Evolutionary conservation across 2,329 filamentous ascomycete genomes (phyloP).

Genomic region (Pseudogymnoascus sp.): DNA sequence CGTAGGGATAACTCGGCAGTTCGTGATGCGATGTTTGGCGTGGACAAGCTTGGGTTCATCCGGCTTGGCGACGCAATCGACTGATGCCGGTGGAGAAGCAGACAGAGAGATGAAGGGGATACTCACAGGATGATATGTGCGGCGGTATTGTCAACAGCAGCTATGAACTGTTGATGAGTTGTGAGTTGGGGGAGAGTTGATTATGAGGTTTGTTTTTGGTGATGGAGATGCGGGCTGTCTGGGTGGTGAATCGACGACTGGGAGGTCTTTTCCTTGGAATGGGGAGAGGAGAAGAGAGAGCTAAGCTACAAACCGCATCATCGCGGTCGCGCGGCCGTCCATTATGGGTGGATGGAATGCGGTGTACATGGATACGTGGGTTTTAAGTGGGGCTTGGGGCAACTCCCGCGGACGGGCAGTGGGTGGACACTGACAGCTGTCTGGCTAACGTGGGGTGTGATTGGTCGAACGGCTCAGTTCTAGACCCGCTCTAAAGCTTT

Average conservation of each 20-base stretch:
- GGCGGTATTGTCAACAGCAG: not conserved
- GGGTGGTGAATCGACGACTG: not conserved
- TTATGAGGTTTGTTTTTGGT: not conserved
- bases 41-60: not conserved
- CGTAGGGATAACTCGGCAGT: not conserved
- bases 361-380: not conserved
- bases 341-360: not conserved
- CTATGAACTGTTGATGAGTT: not conserved
- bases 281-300: slow-evolving; percentile 8
- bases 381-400: not conserved
- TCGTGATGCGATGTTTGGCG: slow-evolving; percentile 7
- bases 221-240: not conserved
- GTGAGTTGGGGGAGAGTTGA: not conserved
- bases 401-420: not conserved
- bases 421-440: slow-evolving; percentile 1
- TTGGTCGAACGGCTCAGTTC: not conserved
- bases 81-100: not conserved
- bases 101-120: not conserved
- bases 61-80: slow-evolving; percentile 2
- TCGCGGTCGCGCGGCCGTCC: not conserved
- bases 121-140: not conserved
- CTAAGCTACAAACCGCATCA: not conserved
- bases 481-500: not conserved
- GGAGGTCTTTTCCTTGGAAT: slow-evolving; percentile 7
- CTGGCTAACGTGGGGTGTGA: not conserved